phyloP scores from a whole-genome alignment of 2,329 filamentous ascomycete genomes.

The Graphilbum ipis-grandicollis region DNA sequence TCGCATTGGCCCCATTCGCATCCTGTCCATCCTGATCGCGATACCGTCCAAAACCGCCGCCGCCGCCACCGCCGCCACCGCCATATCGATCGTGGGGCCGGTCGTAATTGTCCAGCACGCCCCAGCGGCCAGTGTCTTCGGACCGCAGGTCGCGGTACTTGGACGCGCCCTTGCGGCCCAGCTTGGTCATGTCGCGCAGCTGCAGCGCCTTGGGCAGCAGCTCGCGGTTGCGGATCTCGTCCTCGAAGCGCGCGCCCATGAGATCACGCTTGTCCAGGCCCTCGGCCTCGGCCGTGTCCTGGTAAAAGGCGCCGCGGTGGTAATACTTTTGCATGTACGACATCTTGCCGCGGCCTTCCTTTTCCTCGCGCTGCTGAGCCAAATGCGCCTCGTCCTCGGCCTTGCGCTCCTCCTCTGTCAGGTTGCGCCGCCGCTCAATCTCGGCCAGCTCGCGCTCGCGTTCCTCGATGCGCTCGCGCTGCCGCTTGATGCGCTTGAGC shows the following conservation, averaged over 20 bases:
- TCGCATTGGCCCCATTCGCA: slow-evolving; percentile 50
- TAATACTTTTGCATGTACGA: slow-evolving; percentile 90
- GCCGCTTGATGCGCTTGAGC: slow-evolving; percentile 71
- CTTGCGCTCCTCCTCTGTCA: slow-evolving; percentile 72
- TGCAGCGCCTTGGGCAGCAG: slow-evolving; percentile 82
- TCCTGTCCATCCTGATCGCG: slow-evolving; percentile 33
- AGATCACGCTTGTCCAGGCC: slow-evolving; percentile 67
- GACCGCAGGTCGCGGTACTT: slow-evolving; percentile 75
- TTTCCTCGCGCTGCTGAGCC: slow-evolving; percentile 63
- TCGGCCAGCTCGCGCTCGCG: slow-evolving; percentile 77
- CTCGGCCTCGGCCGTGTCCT: slow-evolving; percentile 58
- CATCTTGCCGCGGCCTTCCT: slow-evolving; percentile 62
- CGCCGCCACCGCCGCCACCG: slow-evolving; percentile 15
- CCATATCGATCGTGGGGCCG: slow-evolving; percentile 13
- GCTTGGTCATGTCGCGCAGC: slow-evolving; percentile 79
- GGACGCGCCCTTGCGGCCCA: slow-evolving; percentile 81
- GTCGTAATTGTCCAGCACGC: slow-evolving; percentile 39
- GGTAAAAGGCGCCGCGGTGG: slow-evolving; percentile 93
- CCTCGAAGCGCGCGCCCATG: slow-evolving; percentile 67
- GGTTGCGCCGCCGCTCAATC: slow-evolving; percentile 69
- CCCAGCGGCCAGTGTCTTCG: slow-evolving; percentile 87
- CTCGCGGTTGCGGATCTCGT: slow-evolving; percentile 70
- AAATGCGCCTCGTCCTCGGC: slow-evolving; percentile 71
- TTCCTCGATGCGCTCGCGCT: slow-evolving; percentile 68
- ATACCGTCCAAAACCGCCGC: slow-evolving; percentile 20